Conservation (phyloP, 495 filamentous ascomycete genomes). For the Glonium stellatum region DNA sequence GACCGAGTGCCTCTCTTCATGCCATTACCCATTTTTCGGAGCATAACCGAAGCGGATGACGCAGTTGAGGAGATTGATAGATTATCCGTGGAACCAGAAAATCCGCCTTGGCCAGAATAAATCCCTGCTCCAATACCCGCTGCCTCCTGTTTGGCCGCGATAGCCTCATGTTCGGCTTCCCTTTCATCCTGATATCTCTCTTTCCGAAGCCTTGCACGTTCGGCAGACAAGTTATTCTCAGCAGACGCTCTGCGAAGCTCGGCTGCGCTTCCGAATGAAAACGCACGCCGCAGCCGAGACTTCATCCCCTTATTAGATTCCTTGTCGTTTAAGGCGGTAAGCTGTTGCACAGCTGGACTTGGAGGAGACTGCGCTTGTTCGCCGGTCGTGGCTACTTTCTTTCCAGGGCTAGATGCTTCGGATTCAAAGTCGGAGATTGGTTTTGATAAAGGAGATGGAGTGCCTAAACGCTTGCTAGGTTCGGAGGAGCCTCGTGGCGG, state of each 20-base stretch:
- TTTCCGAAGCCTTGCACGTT: conserved; percentile 62
- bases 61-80: conserved; percentile 95
- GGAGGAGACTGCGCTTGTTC: conserved; percentile 18
- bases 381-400: conserved; percentile 21
- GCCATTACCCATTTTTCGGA: conserved; percentile 97
- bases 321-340: conserved; percentile 73
- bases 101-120: conserved; percentile 81
- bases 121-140: conserved; percentile 88
- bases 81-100: conserved; percentile 90
- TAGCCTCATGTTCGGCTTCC: conserved; percentile 58
- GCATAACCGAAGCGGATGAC: conserved; percentile 97
- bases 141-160: conserved; percentile 84
- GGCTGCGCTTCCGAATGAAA: conserved; percentile 94
- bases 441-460: conserved; percentile 83
- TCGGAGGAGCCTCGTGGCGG: conserved; percentile 66
- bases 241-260: conserved; percentile 75
- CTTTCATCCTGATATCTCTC: conserved; percentile 46
- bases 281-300: conserved; percentile 81
- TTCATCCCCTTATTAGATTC: conserved; percentile 72
- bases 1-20: conserved; percentile 90
- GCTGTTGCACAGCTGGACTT: conserved; percentile 71
- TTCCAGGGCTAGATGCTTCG: conserved; percentile 22
- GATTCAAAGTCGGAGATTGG: conserved; percentile 47
- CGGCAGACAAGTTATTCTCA: conserved; percentile 54
- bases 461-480: conserved; percentile 59